A percentile compares a stretch with the other conserved stretches of the same genome.
phyloP scores from a whole-genome alignment of 352 stramenopile genomes.

The Phytophthora kernoviae region DNA sequence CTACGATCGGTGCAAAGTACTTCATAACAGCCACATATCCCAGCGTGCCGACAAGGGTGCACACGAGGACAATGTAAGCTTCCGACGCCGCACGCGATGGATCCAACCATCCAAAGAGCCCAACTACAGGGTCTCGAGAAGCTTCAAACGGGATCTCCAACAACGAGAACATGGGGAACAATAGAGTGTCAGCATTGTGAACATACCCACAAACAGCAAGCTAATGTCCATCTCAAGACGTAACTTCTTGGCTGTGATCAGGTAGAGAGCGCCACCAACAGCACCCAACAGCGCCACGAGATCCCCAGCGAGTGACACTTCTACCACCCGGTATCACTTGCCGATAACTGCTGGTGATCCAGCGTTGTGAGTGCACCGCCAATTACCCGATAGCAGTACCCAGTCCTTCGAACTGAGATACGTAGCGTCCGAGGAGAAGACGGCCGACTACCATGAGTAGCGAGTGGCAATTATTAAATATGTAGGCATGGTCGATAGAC shows the following conservation, averaged over 20 bases:
- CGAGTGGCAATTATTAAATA: constrained; percentile 90
- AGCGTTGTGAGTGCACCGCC: constrained; percentile 77
- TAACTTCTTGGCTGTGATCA: constrained; percentile 75
- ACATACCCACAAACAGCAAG: constrained; percentile 68
- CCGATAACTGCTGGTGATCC: constrained; percentile 46
- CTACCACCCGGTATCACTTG: constrained; percentile 30
- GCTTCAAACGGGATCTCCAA: constrained; percentile 71
- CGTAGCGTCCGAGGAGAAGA: constrained; percentile 58
- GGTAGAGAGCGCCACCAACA: constrained; percentile 74
- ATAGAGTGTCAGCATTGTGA: constrained; percentile 69
- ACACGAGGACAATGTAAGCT: constrained; percentile 87
- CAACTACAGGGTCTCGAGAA: constrained; percentile 69
- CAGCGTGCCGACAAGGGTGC: constrained; percentile 84
- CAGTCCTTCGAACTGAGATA: constrained; percentile 78
- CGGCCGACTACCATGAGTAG: constrained; percentile 78
- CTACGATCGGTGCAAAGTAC: constrained; percentile 91
- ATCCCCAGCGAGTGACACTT: constrained; percentile 66
- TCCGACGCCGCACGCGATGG: constrained; percentile 70
- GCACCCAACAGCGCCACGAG: constrained; percentile 77
- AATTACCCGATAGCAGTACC: constrained; percentile 79
- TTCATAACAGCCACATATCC: constrained; percentile 91
- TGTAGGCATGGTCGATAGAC: constrained; percentile 84
- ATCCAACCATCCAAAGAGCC: constrained; percentile 88
- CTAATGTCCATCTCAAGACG: constrained; percentile 71
- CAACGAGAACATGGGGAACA: constrained; percentile 69